phyloP scores from a whole-genome alignment of 768 basidiomycete genomes.

The Rhizopogon salebrosus region DNA sequence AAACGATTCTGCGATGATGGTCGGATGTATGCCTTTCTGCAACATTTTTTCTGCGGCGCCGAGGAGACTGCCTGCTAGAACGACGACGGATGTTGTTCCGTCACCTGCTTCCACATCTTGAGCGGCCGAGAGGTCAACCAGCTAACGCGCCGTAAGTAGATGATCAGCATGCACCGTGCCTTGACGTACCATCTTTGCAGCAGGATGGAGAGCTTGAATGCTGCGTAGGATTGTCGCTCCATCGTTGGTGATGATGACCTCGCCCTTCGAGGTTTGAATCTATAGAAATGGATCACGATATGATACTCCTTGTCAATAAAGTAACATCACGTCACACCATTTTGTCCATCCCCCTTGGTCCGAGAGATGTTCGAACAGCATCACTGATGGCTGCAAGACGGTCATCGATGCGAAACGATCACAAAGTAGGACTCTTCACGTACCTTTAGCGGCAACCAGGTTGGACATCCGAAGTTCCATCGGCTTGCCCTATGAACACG shows the following conservation, averaged over 20 bases:
- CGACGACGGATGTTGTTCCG: conserved; percentile 96
- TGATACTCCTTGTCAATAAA: conserved; percentile 6
- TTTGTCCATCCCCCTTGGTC: conserved; percentile 99
- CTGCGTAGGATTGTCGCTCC: conserved; percentile 96
- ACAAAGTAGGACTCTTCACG: conserved; percentile 7
- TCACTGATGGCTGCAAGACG: conserved; percentile 79
- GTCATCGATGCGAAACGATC: conserved; percentile 4
- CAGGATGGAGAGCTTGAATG: conserved; percentile 94
- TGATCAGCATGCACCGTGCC: neutral
- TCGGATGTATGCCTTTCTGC: conserved; percentile 95
- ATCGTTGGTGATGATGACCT: conserved; percentile 98
- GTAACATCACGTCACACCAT: conserved; percentile 58
- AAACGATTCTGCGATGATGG: conserved; percentile 95
- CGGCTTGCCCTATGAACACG: conserved; percentile 76
- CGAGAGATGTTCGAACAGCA: conserved; percentile 93
- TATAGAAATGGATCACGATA: conserved; percentile 25
- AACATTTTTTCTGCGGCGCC: conserved; percentile 97
- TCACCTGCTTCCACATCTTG: conserved; percentile 99
- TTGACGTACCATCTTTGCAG: conserved; percentile 83
- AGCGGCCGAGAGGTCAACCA: conserved; percentile 95
- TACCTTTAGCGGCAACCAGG: conserved; percentile 96
- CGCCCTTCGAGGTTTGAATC: conserved; percentile 96
- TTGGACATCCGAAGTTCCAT: conserved; percentile 98
- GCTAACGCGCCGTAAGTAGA: conserved; percentile 37
- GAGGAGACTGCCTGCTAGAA: conserved; percentile 88